Evolutionary conservation across 352 stramenopile species (phyloP).

Genomic region (Discostella stelligera): DNA sequence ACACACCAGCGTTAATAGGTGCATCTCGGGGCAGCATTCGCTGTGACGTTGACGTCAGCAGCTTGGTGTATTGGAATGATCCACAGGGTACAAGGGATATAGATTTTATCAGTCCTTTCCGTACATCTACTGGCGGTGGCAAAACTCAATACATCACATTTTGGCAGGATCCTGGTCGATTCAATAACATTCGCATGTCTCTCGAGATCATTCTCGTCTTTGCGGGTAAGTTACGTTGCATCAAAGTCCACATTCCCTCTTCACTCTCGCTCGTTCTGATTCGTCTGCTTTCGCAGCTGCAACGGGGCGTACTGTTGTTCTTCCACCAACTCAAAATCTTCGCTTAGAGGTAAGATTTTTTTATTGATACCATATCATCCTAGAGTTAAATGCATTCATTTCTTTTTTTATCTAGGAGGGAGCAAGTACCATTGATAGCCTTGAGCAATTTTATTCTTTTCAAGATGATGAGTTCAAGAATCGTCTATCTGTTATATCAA

Average conservation of each 20-base stretch:
- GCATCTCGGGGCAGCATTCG: conserved; percentile 62
- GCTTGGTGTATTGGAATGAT: conserved; percentile 78
- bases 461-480: conserved; percentile 66
- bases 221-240: conserved; percentile 8
- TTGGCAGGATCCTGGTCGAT: conserved; percentile 85
- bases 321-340: conserved; percentile 82
- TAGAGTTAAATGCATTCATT: no score
- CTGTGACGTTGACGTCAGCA: conserved; percentile 76
- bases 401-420: conserved; percentile 73
- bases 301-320: conserved; percentile 85
- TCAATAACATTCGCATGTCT: conserved; percentile 84
- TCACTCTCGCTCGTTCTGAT: not conserved
- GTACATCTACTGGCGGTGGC: conserved; percentile 12
- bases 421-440: conserved; percentile 48
- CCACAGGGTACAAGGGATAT: conserved; percentile 60
- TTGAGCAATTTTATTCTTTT: conserved; percentile 83
- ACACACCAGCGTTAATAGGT: conserved; percentile 65
- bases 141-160: conserved; percentile 85
- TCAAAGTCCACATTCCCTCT: not conserved
- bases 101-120: conserved; percentile 66
- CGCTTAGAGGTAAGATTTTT: conserved; percentile 59
- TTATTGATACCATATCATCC: conserved; percentile 1
- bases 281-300: conserved; percentile 77
- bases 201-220: conserved; percentile 84
- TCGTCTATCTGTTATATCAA: conserved; percentile 81